Evolutionary conservation across 768 basidiomycete genomes (phyloP).

Genomic region (Tulasnella sp.): DNA sequence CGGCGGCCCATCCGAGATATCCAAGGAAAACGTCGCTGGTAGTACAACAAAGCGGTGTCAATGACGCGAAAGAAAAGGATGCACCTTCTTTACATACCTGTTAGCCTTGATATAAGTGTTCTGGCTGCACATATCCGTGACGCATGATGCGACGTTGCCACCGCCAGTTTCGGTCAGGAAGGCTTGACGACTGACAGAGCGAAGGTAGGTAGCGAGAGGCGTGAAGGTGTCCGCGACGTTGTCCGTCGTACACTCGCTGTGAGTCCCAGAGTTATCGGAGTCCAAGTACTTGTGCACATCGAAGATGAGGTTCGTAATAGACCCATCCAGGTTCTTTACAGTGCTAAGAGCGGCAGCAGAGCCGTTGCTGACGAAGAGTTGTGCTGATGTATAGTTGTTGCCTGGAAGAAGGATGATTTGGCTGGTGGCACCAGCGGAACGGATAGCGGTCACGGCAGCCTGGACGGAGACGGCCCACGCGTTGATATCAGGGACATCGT

Average conservation of each 20-base stretch:
- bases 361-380: slow-evolving; percentile 31
- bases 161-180: slow-evolving; percentile 14
- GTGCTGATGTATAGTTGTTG: slow-evolving; percentile 33
- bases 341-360: slow-evolving; percentile 32
- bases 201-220: slow-evolving; percentile 3
- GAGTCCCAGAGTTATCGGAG: slow-evolving; percentile 36
- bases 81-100: not conserved
- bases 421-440: slow-evolving; percentile 32
- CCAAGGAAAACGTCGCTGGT: slow-evolving; percentile 12
- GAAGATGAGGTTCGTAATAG: slow-evolving; percentile 33
- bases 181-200: slow-evolving; percentile 9
- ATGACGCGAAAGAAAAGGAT: not conserved
- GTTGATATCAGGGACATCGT: slow-evolving; percentile 32
- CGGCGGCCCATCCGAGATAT: slow-evolving; percentile 11
- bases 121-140: slow-evolving; percentile 11
- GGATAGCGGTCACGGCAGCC: slow-evolving; percentile 35
- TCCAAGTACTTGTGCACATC: slow-evolving; percentile 40
- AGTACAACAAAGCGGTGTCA: not conserved
- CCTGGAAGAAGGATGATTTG: slow-evolving; percentile 39
- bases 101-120: slow-evolving; percentile 5
- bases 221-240: slow-evolving; percentile 1
- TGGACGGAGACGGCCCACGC: slow-evolving; percentile 31
- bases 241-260: slow-evolving; percentile 34
- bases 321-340: slow-evolving; percentile 35
- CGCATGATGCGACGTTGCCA: slow-evolving; percentile 9